Evolutionary conservation across 2,329 filamentous ascomycete species (phyloP).

Genomic region (Lachnellula willkommii): DNA sequence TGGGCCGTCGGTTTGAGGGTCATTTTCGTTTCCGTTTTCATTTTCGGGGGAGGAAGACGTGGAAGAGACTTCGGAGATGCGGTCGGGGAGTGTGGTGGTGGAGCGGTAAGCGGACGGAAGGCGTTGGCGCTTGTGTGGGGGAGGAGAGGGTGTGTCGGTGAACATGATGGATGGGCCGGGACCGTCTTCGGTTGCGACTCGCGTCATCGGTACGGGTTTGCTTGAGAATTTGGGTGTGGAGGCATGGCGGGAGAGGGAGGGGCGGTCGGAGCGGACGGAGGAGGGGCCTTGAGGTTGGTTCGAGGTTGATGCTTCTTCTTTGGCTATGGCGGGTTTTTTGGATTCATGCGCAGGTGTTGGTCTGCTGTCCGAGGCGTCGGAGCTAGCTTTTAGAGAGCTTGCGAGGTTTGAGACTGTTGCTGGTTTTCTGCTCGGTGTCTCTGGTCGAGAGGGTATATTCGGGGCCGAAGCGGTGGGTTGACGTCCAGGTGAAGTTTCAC

Average conservation of each 20-base stretch:
- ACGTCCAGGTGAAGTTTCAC: background rate
- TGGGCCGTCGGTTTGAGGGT: background rate
- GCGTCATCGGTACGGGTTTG: constrained; percentile 65
- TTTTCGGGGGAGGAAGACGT: too few relatives aligned
- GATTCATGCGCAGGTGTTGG: constrained; percentile 10
- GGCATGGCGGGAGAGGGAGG: constrained; percentile 47
- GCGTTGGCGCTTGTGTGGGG: constrained; percentile 13
- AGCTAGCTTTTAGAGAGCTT: constrained; percentile 11
- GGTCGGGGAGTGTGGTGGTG: constrained; percentile 8
- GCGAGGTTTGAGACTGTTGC: constrained; percentile 15
- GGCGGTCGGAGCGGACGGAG: constrained; percentile 35
- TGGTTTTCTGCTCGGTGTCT: constrained; percentile 8
- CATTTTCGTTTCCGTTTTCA: background rate
- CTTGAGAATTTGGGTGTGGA: constrained; percentile 65
- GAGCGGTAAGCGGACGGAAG: constrained; percentile 27
- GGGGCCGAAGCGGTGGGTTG: constrained; percentile 7
- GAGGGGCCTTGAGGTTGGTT: constrained; percentile 19
- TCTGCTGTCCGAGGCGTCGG: constrained; percentile 9
- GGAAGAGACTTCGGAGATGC: constrained; percentile 15
- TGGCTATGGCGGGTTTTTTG: background rate
- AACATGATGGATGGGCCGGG: constrained; percentile 72
- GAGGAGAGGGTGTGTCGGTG: constrained; percentile 41
- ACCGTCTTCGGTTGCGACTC: constrained; percentile 58
- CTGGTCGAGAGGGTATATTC: constrained; percentile 3
- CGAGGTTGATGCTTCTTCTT: background rate